Evolutionary conservation across 1,139 yeast species (phyloP).

Genomic region (Candida labiduridarum): DNA sequence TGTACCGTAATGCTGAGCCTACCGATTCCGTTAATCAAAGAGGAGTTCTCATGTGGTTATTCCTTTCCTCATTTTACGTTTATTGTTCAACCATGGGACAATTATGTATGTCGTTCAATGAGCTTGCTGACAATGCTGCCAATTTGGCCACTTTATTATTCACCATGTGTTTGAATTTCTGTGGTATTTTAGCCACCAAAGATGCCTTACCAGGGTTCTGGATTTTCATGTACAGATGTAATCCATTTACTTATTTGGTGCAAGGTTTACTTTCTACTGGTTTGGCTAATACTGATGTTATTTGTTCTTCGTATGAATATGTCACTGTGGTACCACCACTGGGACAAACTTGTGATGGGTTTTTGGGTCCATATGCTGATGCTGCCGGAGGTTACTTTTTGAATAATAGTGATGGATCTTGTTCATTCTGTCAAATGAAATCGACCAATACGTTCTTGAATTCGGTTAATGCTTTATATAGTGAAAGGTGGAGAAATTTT

Average conservation of each 20-base stretch:
- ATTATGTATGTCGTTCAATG: conserved; percentile 37
- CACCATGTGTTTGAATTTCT: conserved; percentile 33
- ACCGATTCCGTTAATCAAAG: conserved; percentile 26
- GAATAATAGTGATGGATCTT: conserved; percentile 34
- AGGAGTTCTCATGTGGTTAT: conserved; percentile 48
- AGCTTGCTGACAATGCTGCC: conserved; percentile 41
- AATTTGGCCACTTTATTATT: conserved; percentile 29
- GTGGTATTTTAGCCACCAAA: conserved; percentile 35
- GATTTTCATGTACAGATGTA: conserved; percentile 62
- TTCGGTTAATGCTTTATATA: conserved; percentile 42
- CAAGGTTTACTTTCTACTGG: conserved; percentile 30
- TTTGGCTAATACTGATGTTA: conserved; percentile 25
- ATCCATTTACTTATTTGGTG: conserved; percentile 66
- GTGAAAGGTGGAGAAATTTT: conserved; percentile 67
- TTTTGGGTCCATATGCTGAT: conserved; percentile 46
- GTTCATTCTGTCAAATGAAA: conserved; percentile 53
- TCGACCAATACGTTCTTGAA: conserved; percentile 54
- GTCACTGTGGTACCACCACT: conserved; percentile 33
- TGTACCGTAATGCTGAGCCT: conserved; percentile 54
- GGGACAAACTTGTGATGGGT: conserved; percentile 58
- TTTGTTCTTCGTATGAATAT: conserved; percentile 28
- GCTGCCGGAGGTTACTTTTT: conserved; percentile 53
- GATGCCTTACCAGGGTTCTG: conserved; percentile 32
- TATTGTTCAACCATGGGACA: conserved; percentile 41
- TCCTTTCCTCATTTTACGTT: conserved; percentile 37